A percentile compares a stretch with the other conserved stretches of the same genome.
Conservation (phyloP, 176 grass and related monocot species). For the Oryza glumipatula region DNA sequence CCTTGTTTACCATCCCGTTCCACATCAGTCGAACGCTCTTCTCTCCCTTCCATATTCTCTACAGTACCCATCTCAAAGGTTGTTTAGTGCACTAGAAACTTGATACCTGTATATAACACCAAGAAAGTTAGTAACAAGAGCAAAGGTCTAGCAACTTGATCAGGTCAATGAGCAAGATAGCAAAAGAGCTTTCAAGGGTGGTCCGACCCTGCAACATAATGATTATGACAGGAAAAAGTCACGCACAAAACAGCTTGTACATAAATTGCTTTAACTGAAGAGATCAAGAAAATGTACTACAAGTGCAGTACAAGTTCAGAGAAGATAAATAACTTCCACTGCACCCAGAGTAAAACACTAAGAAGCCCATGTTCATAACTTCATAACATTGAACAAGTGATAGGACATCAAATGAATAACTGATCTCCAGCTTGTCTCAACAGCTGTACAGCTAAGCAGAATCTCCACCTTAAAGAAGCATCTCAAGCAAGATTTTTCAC, state of each 20-base stretch:
- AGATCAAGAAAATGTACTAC: neutral
- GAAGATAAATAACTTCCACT: slow-evolving; percentile 15
- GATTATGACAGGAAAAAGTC: neutral
- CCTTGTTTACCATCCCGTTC: slow-evolving; percentile 65
- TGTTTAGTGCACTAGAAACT: slow-evolving; percentile 15
- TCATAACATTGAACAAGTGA: neutral
- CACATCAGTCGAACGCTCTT: slow-evolving; percentile 52
- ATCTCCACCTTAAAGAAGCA: slow-evolving; percentile 19
- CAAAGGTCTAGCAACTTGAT: slow-evolving; percentile 13
- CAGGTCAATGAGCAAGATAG: neutral
- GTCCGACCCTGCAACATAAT: slow-evolving; percentile 2
- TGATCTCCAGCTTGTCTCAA: slow-evolving; percentile 9
- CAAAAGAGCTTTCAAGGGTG: slow-evolving; percentile 1
- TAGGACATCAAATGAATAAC: slow-evolving; percentile 1
- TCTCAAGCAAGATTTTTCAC: slow-evolving; percentile 30
- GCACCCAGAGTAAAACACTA: neutral
- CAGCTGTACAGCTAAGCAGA: slow-evolving; percentile 28
- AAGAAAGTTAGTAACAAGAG: slow-evolving; percentile 24
- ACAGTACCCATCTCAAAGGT: slow-evolving; percentile 74
- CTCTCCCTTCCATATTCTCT: slow-evolving; percentile 66
- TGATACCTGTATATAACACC: slow-evolving; percentile 25
- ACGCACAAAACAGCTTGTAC: neutral
- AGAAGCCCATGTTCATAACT: neutral
- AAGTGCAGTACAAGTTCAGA: neutral
- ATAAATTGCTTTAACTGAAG: neutral